Evolutionary conservation across 805 yeast genomes (phyloP), one percentile per base, ranked within the genome.

Genomic region (Candida gorgasii): DNA sequence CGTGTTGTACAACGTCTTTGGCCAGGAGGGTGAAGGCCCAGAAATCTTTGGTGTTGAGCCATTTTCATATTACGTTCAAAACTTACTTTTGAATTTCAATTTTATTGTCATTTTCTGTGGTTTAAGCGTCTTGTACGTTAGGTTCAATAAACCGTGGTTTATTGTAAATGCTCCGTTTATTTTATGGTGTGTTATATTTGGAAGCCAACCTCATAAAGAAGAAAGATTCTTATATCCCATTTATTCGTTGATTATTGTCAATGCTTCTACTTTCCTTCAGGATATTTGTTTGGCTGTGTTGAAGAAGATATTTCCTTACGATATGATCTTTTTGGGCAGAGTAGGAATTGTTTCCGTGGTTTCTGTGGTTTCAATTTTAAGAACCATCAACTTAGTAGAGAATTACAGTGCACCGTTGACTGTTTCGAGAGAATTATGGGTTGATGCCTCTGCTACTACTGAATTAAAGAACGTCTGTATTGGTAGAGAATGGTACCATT

Each of bases 401-500:
- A 87, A 86, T 54, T 89, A 90, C 57, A 66, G 79, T 22, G 87
- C 95, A 0, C 95, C 97, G 5, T 63, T 89, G 39, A 51, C 41
- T 5, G 39, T 44, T 19, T 33, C 45, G 2, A 36, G 36, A 32
- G 36, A 36, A 8, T 26, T 42, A 11, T n/a, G 29, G 7, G 14
- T 12, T 26, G 11, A 16, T n/a, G n/a, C 15, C 23, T 36, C 16
- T 8, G 2, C 15, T 17, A 9, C 24, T 29, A 13, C 29, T 22
- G 27, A 45, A 35, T 4, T 16, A 2, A 42, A 38, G 6, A 84
- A 80, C 50, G 84, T 92, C 0, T 92, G 98, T 62, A 73, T 86
- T n/a, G 97, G 97, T 2, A 76, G 96, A 45, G 97, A 92, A 65
- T 90, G 97, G 97, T 89, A 88, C 56, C 86, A 92, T 57, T 90